Evolutionary conservation across 305 asterid species (phyloP).

Genomic region (Euphrasia arctica): DNA sequence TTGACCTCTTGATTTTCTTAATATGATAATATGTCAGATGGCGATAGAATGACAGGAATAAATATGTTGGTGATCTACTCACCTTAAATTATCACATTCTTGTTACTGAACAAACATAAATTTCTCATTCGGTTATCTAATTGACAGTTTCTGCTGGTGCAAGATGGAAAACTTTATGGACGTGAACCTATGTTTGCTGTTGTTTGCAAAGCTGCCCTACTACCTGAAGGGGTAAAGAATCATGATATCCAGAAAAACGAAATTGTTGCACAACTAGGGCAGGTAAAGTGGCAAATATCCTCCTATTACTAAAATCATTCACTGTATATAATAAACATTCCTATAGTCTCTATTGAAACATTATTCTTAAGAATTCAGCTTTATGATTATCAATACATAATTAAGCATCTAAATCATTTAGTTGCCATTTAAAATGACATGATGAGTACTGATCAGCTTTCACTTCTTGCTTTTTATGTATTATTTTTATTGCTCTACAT

Average conservation of each 20-base stretch:
- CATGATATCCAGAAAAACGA: constrained; percentile 74
- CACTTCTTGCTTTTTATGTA: constrained; percentile 1
- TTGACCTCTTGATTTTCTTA: constrained; percentile 12
- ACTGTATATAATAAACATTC: background rate
- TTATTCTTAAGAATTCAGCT: constrained; percentile 5
- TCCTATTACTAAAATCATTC: constrained; percentile 18
- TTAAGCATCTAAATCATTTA: constrained; percentile 5
- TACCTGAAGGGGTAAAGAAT: constrained; percentile 67
- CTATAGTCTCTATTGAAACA: constrained; percentile 1
- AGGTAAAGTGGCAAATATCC: constrained; percentile 48
- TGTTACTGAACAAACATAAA: constrained; percentile 1
- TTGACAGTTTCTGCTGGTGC: constrained; percentile 89
- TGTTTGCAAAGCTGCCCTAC: constrained; percentile 82
- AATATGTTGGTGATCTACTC: background rate
- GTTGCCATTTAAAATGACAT: constrained; percentile 8
- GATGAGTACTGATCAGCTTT: constrained; percentile 21
- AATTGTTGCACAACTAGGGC: constrained; percentile 73
- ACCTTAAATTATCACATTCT: background rate
- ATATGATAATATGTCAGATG: constrained; percentile 12
- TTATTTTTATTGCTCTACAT: constrained; percentile 4
- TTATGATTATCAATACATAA: constrained; percentile 7
- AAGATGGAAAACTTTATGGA: constrained; percentile 97
- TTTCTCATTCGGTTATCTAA: constrained; percentile 39
- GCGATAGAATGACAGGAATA: constrained; percentile 8
- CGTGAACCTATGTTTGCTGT: constrained; percentile 76